A percentile compares a stretch with the other conserved stretches of the same genome.
These are phyloP conservation scores for Exophiala sp. DNA, from an alignment of 2,329 filamentous ascomycete species.

Conservation along the genomic window DNA sequence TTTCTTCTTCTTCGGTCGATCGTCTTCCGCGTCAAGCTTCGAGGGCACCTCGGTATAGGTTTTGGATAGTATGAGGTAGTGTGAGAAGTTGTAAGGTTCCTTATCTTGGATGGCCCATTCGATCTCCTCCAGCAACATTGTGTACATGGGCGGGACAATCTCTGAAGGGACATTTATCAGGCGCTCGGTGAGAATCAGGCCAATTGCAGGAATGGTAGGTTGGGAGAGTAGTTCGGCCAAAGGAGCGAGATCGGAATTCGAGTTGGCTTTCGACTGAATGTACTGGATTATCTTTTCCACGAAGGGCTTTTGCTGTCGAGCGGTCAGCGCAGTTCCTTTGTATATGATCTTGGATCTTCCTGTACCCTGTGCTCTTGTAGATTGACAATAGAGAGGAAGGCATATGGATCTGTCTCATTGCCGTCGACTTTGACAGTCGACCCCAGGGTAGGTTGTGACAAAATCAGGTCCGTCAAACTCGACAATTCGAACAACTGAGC, in stretches of 20 bases:
- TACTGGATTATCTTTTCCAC: slow-evolving; percentile 68
- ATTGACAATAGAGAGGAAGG: slow-evolving; percentile 84
- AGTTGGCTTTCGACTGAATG: slow-evolving; percentile 51
- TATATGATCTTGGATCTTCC: neutral
- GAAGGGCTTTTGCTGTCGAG: slow-evolving; percentile 57
- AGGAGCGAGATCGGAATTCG: slow-evolving; percentile 51
- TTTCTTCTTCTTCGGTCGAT: slow-evolving; percentile 61
- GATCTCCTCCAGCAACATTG: slow-evolving; percentile 88
- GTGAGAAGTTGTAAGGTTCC: slow-evolving; percentile 86
- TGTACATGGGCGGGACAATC: slow-evolving; percentile 87
- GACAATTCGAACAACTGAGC: slow-evolving; percentile 80
- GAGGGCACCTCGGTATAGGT: slow-evolving; percentile 87
- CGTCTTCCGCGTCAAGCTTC: slow-evolving; percentile 62
- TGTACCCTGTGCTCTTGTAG: slow-evolving; percentile 62
- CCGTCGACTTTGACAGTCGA: slow-evolving; percentile 97
- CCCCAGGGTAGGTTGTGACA: slow-evolving; percentile 79
- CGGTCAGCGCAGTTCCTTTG: slow-evolving; percentile 1
- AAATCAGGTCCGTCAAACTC: slow-evolving; percentile 74
- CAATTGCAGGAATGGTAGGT: slow-evolving; percentile 57
- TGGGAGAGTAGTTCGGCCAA: slow-evolving; percentile 55
- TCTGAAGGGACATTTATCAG: slow-evolving; percentile 96
- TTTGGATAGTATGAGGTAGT: slow-evolving; percentile 88
- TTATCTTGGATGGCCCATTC: slow-evolving; percentile 80
- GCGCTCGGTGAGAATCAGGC: slow-evolving; percentile 82
- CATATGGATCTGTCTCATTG: slow-evolving; percentile 85